Evolutionary conservation across 2,329 filamentous ascomycete genomes (phyloP).

Genomic region (Cercospora sesami): DNA sequence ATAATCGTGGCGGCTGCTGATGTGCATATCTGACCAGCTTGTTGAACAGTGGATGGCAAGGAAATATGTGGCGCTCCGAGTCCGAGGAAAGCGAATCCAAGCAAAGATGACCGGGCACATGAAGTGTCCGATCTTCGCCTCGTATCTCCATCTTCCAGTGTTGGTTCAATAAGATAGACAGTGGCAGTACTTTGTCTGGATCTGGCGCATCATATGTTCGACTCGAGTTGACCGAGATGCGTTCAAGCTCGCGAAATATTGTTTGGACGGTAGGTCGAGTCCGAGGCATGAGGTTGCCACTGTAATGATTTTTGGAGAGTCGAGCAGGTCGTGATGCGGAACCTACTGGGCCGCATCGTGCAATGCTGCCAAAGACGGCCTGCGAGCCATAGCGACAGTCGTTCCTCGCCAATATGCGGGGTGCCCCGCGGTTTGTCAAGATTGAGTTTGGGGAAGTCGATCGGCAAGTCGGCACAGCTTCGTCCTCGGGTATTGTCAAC

Average conservation of each 20-base stretch:
- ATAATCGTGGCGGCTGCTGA: slow-evolving; percentile 39
- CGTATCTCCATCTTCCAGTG: slow-evolving; percentile 25
- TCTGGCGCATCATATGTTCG: slow-evolving; percentile 19
- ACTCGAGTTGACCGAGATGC: slow-evolving; percentile 22
- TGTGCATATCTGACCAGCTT: slow-evolving; percentile 45
- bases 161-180: slow-evolving; percentile 20
- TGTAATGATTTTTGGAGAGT: background rate
- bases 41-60: slow-evolving; percentile 42
- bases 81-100: slow-evolving; percentile 13
- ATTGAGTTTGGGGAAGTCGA: slow-evolving; percentile 17
- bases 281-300: slow-evolving; percentile 16
- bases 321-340: background rate
- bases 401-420: background rate
- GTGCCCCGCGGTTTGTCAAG: background rate
- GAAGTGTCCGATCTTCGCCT: slow-evolving; percentile 31
- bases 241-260: slow-evolving; percentile 24
- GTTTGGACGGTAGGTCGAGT: slow-evolving; percentile 22
- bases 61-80: slow-evolving; percentile 33
- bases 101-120: slow-evolving; percentile 21
- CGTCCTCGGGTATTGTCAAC: slow-evolving; percentile 9
- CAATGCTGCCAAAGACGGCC: background rate
- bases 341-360: background rate
- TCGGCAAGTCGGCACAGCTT: slow-evolving; percentile 11
- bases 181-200: slow-evolving; percentile 20
- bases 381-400: background rate